Evolutionary conservation across 1,284 basidiomycete species (phyloP).

Genomic region (Puccinia horiana): DNA sequence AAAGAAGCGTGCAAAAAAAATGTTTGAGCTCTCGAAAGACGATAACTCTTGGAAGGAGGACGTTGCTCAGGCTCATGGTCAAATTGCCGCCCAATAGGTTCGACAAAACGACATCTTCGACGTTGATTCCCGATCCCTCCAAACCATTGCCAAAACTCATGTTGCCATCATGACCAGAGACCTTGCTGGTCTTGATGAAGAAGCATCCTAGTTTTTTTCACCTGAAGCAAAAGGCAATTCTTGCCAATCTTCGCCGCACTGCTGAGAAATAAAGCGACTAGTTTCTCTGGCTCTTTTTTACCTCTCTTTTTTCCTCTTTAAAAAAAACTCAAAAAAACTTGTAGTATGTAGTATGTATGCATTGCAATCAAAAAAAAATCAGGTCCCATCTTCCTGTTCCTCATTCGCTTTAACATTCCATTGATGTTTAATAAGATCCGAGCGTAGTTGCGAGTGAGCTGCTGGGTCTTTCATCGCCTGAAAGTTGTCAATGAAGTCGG

Average conservation of each 20-base stretch:
- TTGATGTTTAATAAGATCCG: neutral
- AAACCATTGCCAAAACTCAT: neutral
- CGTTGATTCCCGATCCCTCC: too few species aligned
- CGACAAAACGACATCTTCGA: conserved; percentile 8
- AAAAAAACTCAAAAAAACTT: neutral
- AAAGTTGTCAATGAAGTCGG: neutral
- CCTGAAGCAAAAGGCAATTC: neutral
- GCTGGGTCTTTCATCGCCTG: neutral
- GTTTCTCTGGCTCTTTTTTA: neutral
- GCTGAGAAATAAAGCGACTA: neutral
- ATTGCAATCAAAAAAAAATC: neutral
- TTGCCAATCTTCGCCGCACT: neutral
- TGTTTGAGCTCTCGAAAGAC: neutral
- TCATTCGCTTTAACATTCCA: neutral
- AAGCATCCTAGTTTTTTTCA: neutral
- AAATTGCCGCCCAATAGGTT: neutral
- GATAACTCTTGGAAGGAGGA: neutral
- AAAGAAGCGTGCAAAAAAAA: neutral
- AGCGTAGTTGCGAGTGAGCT: neutral
- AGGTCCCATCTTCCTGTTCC: neutral
- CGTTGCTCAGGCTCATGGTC: neutral
- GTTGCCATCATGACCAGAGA: neutral
- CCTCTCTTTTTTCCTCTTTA: neutral
- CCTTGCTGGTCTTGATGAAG: neutral
- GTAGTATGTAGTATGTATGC: neutral